These are phyloP conservation scores for Ophiostoma pallidulum DNA, from an alignment of 2,329 filamentous ascomycete species.

Conservation along the genomic window DNA sequence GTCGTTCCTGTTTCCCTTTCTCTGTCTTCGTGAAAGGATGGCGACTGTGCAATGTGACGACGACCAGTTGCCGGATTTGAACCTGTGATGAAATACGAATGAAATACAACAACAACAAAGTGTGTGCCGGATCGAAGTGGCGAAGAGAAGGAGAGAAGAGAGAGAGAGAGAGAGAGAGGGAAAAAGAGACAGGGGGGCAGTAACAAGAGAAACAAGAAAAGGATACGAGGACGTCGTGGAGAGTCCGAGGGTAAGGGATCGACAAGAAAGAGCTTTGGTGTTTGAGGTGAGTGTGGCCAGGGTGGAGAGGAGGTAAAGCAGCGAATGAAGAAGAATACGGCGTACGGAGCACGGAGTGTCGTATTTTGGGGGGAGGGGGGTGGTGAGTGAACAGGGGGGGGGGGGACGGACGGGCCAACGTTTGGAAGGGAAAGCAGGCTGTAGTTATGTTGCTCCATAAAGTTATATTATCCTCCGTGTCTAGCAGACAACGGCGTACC, in stretches of 20 bases:
- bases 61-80: conserved; percentile 3
- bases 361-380: no score
- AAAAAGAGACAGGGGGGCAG: not conserved
- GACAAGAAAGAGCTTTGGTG: not conserved
- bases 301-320: not conserved
- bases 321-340: not conserved
- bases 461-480: no score
- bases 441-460: no score
- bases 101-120: not conserved
- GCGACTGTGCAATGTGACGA: conserved; percentile 1
- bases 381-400: no score
- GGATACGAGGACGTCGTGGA: not conserved
- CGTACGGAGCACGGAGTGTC: no score
- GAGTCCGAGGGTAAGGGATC: not conserved
- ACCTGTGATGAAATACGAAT: not conserved
- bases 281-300: no score
- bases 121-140: not conserved
- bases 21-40: no score
- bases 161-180: not conserved
- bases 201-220: not conserved
- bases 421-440: no score
- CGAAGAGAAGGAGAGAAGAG: not conserved
- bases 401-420: no score
- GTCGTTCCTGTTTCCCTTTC: not conserved
- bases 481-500: no score